Evolutionary conservation across 2,329 filamentous ascomycete genomes (phyloP), one percentile per base, ranked within the genome.

Genomic region (Xylaria sp.): DNA sequence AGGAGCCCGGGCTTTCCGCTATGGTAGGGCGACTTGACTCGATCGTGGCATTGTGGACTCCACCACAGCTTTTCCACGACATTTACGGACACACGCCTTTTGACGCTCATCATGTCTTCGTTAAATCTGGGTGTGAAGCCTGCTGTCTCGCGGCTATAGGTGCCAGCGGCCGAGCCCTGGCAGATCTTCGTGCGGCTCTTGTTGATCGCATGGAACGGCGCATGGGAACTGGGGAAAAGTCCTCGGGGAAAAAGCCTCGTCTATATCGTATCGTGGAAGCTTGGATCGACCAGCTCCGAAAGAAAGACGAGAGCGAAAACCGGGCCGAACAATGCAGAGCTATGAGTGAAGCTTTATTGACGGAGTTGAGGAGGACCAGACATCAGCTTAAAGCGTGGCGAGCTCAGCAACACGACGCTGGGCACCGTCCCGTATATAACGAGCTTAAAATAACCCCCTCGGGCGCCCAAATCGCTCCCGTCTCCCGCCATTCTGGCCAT

Each of bases 121-220:
- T 84, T 3, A 65, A 70, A 36, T 79, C 75, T 7, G 77, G 79
- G 15, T 89, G 87, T 70, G 83, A 87, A 72, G 86, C 86, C 1
- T 89, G 87, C 69, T 83, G 86, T 33, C 75, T 89, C 13, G 81
- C 84, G 1, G 79, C 80, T 2, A 74, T 89, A 0, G 86, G 86
- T 1, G 83, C 83, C 0, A 79, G 81, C 39, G 76, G 74, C 4
- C 74, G 79, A 18, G 71, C 82, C 1, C 75, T 89, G 2, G 75
- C 79, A 6, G 85, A 86, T 72, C 73, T 89, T 39, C 77, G 83
- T 33, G 82, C 84, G 2, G 77, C 80, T 49, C 72, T 88, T 63
- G 33, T 82, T 10, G 81, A 82, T 39, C 81, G 86, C 41, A 71
- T 71, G 25, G 75, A 76, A 63, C 69, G 75, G 18, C 73, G 71